Base-by-base conservation (phyloP, 345 rosid genomes). In the Jatropha curcas region DNA sequence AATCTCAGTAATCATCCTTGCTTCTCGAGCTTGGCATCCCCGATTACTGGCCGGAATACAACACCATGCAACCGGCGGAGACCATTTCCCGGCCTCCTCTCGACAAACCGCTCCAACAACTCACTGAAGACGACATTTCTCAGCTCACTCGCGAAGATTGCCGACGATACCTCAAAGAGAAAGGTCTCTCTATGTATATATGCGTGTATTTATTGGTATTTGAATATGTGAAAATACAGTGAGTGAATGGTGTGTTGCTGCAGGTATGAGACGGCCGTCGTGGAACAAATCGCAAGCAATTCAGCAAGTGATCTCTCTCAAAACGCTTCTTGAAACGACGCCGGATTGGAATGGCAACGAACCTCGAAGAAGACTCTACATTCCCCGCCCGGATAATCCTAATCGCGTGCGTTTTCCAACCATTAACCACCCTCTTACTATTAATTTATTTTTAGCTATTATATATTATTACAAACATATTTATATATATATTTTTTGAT, bases 71-170 rank as follows among this genome's bases (percentile, higher is more conserved):
- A 28, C 45, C 72, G 59, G 72, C 67, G 25, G 72, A 53, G n/a
- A 67, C 67, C 1, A 9, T 51, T 8, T 37, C 35, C 24, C 62
- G 87, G 78, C 85, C 88, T 33, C 84, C 89, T 79, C 96, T 93
- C 0, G 91, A 85, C 77, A 93, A 88, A 77, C 97, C 98, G 55
- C 84, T 89, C 35, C 76, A 84, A 75, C 92, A 89, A 31, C 68
- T 72, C 71, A 92, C 95, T 6, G 97, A 94, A 74, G 97, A 92
- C 20, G 98, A 94, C 91, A 92, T 94, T 88, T 88, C 98, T 31
- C 97, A 92, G 91, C 86, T 94, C 78, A 92, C 97, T 5, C 98
- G 97, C 41, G 97, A 92, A 61, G 97, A 94, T 75, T 92, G 97
- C 83, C 93, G 97, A 73, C 88, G 86, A 68, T 92, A 84, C 78